These are phyloP conservation scores for Cinchona pubescens DNA, from an alignment of 257 asterid species.

Conservation along the genomic window DNA sequence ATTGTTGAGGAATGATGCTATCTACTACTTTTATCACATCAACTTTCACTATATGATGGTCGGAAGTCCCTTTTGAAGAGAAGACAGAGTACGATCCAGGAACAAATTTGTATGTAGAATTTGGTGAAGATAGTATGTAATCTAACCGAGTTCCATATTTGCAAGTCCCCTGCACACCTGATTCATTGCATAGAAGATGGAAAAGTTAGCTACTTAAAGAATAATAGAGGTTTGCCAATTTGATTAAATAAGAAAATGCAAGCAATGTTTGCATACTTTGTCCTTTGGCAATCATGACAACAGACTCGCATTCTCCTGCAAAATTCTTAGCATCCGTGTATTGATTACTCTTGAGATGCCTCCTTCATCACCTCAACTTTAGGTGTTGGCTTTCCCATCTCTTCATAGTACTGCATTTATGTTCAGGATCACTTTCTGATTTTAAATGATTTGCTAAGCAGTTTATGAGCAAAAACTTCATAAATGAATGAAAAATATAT, in stretches of 20 bases:
- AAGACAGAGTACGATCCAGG: conserved; percentile 87
- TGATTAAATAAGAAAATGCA: background rate
- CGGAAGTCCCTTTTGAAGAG: conserved; percentile 95
- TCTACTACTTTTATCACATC: conserved; percentile 55
- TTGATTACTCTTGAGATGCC: conserved; percentile 55
- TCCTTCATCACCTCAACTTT: conserved; percentile 84
- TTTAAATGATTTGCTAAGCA: background rate
- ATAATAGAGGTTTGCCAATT: background rate
- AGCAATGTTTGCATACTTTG: conserved; percentile 51
- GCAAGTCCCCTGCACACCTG: conserved; percentile 97
- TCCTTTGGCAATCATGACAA: conserved; percentile 95
- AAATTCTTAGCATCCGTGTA: conserved; percentile 83
- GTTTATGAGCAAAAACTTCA: background rate
- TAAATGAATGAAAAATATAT: background rate
- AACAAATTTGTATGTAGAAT: conserved; percentile 63
- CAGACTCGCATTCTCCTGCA: conserved; percentile 91
- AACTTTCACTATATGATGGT: conserved; percentile 92
- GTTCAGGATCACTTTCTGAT: background rate
- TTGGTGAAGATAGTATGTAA: conserved; percentile 62
- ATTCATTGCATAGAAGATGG: background rate
- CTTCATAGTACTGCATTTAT: conserved; percentile 65
- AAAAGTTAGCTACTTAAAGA: background rate
- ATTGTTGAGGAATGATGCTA: conserved; percentile 23
- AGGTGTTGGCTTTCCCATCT: conserved; percentile 90
- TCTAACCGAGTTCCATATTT: conserved; percentile 93